Percentiles rank a stretch among this genome's conserved stretches.
Conservation (phyloP, 73 alveolate species). For the Paramecium tetraurelia region DNA sequence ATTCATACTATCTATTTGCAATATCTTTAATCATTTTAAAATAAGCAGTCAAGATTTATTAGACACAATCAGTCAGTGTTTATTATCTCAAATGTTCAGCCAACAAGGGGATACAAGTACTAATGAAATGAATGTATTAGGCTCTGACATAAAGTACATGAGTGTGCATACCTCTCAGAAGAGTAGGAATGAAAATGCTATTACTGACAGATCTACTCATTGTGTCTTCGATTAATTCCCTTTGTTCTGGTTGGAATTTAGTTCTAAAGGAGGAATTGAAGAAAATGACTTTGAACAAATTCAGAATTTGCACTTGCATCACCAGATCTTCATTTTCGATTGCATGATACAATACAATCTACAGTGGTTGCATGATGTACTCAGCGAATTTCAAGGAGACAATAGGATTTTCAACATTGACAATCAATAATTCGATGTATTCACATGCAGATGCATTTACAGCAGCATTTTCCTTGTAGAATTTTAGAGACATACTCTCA, state of each 20-base stretch:
- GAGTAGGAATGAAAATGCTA: slow-evolving; percentile 51
- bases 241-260: not conserved
- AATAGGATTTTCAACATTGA: slow-evolving; percentile 53
- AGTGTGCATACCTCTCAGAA: slow-evolving; percentile 56
- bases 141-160: slow-evolving; percentile 56
- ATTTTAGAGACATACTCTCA: slow-evolving; percentile 57
- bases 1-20: slow-evolving; percentile 41
- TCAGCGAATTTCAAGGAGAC: slow-evolving; percentile 51
- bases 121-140: slow-evolving; percentile 48
- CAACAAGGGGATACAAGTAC: slow-evolving; percentile 60
- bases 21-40: slow-evolving; percentile 42
- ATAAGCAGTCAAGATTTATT: slow-evolving; percentile 38
- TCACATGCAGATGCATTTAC: slow-evolving; percentile 67
- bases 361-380: slow-evolving; percentile 51
- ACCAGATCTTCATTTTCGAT: slow-evolving; percentile 55
- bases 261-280: slow-evolving; percentile 48
- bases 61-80: slow-evolving; percentile 33
- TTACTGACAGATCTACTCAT: slow-evolving; percentile 48
- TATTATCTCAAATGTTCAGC: slow-evolving; percentile 35
- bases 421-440: slow-evolving; percentile 54
- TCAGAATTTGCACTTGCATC: slow-evolving; percentile 54
- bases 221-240: slow-evolving; percentile 43
- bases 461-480: slow-evolving; percentile 61
- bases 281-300: slow-evolving; percentile 50
- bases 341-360: slow-evolving; percentile 51